A percentile compares a stretch with the other conserved stretches of the same genome.
Evolutionary conservation across 139 green algal genomes (phyloP).

Genomic region (Tetradesmus obliquus): DNA sequence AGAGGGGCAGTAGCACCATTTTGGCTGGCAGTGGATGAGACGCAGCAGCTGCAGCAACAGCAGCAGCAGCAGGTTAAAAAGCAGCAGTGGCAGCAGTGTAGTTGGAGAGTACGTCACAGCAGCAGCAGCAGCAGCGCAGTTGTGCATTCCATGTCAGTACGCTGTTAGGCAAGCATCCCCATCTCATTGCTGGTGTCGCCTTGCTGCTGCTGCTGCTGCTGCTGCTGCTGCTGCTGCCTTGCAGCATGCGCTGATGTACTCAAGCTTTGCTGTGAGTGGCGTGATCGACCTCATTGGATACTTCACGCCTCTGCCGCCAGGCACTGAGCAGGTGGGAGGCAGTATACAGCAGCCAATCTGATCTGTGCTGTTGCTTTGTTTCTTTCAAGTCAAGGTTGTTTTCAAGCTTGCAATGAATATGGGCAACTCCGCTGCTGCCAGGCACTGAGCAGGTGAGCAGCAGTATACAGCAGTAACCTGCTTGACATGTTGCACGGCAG

Average conservation of each 20-base stretch:
- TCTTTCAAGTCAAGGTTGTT: background rate
- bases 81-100: too few species aligned
- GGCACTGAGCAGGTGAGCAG: too few species aligned
- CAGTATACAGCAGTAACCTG: too few species aligned
- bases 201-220: background rate
- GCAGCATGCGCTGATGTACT: slow-evolving; percentile 44
- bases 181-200: background rate
- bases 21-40: too few species aligned
- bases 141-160: too few species aligned
- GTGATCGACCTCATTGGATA: slow-evolving; percentile 33
- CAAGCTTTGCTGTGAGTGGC: slow-evolving; percentile 22
- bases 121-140: too few species aligned
- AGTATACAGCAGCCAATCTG: background rate
- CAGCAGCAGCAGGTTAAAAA: too few species aligned
- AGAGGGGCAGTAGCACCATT: too few species aligned
- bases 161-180: too few species aligned
- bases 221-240: background rate
- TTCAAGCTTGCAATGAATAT: background rate
- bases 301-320: slow-evolving; percentile 15
- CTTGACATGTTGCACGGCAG: background rate
- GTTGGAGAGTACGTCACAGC: too few species aligned
- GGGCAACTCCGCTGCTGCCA: background rate
- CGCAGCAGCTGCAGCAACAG: too few species aligned
- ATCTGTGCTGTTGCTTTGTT: background rate
- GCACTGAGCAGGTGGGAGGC: slow-evolving; percentile 43